Evolutionary conservation across 208 protist genomes (phyloP).

Genomic region (Acanthamoeba healyi): DNA sequence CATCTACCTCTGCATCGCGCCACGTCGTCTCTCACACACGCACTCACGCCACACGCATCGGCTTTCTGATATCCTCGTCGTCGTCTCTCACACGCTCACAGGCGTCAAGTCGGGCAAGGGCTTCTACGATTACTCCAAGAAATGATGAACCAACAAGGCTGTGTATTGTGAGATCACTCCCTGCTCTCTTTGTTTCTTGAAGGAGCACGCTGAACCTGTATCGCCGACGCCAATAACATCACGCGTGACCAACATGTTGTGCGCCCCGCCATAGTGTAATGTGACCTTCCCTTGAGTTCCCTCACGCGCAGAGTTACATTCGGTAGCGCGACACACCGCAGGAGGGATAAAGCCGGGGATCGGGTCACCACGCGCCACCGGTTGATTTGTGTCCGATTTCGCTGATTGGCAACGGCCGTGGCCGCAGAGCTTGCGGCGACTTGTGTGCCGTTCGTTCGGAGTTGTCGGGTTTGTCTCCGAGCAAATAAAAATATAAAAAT

Average conservation of each 20-base stretch:
- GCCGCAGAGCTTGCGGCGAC: too few relatives aligned
- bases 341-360: not conserved
- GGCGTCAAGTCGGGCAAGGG: conserved; percentile 60
- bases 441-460: not conserved
- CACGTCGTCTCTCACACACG: too few relatives aligned
- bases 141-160: not conserved
- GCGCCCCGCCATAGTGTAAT: too few relatives aligned
- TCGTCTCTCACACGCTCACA: not conserved
- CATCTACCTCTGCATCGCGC: not conserved
- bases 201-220: too few relatives aligned
- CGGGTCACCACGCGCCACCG: not conserved
- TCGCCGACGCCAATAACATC: too few relatives aligned
- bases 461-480: not conserved
- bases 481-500: not conserved
- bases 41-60: too few relatives aligned
- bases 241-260: too few relatives aligned
- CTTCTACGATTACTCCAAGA: conserved; percentile 65
- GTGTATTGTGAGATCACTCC: too few relatives aligned
- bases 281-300: too few relatives aligned
- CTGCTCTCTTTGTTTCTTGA: too few relatives aligned
- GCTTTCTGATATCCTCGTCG: not conserved
- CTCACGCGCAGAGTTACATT: too few relatives aligned
- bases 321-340: too few relatives aligned
- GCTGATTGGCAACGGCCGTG: not conserved
- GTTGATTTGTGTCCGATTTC: not conserved